Conservation (phyloP, 2,329 filamentous ascomycete genomes). For the Exserohilum turcica region DNA sequence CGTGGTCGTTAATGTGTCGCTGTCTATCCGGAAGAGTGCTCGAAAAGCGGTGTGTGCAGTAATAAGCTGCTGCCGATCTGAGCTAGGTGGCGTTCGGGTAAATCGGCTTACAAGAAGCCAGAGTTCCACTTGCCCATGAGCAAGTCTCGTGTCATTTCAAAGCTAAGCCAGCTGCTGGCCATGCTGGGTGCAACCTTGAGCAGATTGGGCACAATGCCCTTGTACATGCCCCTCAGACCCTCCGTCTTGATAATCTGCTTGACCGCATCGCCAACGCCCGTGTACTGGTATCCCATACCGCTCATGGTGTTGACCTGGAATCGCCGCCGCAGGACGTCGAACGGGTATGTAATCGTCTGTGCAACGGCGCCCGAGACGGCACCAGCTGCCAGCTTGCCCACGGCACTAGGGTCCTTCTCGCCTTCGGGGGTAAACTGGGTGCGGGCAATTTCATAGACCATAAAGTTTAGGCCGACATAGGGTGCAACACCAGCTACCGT, state of each 20-base stretch:
- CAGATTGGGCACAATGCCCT: constrained; percentile 92
- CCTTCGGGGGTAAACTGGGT: constrained; percentile 85
- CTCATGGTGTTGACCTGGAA: constrained; percentile 99
- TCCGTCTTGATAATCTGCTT: constrained; percentile 81
- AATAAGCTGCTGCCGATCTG: background rate
- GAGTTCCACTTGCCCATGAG: constrained; percentile 59
- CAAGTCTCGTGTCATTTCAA: constrained; percentile 90
- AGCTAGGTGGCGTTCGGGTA: background rate
- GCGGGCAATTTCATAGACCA: constrained; percentile 92
- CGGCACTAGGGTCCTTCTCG: constrained; percentile 77
- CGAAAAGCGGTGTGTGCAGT: background rate
- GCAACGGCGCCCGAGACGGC: constrained; percentile 95
- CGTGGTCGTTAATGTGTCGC: constrained; percentile 1
- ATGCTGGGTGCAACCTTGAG: constrained; percentile 98
- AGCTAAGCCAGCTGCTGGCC: constrained; percentile 98
- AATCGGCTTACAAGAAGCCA: constrained; percentile 34
- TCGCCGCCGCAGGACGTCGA: constrained; percentile 88
- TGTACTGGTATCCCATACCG: constrained; percentile 96
- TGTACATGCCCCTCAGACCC: constrained; percentile 85
- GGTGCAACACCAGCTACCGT: constrained; percentile 95
- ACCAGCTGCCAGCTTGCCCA: constrained; percentile 84
- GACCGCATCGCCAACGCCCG: constrained; percentile 81
- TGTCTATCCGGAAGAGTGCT: constrained; percentile 9
- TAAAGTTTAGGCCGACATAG: constrained; percentile 97
- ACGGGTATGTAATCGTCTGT: constrained; percentile 97